These are phyloP conservation scores for Lipomyces chichibuensis DNA, from an alignment of 805 yeast genomes.

Conservation along the genomic window DNA sequence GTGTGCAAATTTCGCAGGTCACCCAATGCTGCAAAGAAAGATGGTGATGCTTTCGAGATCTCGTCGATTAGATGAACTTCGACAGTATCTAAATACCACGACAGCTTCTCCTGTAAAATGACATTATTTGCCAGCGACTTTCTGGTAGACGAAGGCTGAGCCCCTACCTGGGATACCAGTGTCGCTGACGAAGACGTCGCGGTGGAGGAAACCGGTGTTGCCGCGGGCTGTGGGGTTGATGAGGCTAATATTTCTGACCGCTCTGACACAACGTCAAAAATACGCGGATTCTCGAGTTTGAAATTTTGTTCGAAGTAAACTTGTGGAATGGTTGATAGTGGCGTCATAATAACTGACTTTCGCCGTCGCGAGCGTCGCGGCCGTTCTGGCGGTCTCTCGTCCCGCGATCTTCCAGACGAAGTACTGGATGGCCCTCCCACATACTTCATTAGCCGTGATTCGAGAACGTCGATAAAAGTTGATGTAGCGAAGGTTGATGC, in stretches of 20 bases:
- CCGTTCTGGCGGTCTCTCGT: background rate
- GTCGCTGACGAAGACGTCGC: conserved; percentile 11
- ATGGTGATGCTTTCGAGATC: conserved; percentile 79
- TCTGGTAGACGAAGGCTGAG: conserved; percentile 31
- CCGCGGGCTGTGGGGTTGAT: conserved; percentile 28
- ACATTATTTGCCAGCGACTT: conserved; percentile 56
- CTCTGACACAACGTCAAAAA: conserved; percentile 74
- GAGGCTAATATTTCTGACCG: conserved; percentile 50
- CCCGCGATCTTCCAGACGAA: background rate
- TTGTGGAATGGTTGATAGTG: conserved; percentile 61
- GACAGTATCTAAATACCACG: conserved; percentile 80
- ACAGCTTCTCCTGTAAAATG: conserved; percentile 71
- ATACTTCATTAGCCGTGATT: conserved; percentile 10
- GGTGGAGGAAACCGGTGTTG: conserved; percentile 12
- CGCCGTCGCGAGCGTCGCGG: conserved; percentile 8
- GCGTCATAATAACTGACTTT: conserved; percentile 28
- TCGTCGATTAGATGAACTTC: conserved; percentile 80
- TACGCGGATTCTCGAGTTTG: conserved; percentile 83
- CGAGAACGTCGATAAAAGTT: conserved; percentile 23
- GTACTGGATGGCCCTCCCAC: conserved; percentile 2
- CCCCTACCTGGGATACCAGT: conserved; percentile 2
- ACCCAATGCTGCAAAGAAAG: conserved; percentile 81
- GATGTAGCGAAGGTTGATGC: conserved; percentile 4
- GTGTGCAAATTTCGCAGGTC: conserved; percentile 68
- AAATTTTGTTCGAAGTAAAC: conserved; percentile 71